A percentile compares a stretch with the other conserved stretches of the same genome.
phyloP scores from a whole-genome alignment of 1,284 basidiomycete species.

The Sanguinoderma infundibulare region DNA sequence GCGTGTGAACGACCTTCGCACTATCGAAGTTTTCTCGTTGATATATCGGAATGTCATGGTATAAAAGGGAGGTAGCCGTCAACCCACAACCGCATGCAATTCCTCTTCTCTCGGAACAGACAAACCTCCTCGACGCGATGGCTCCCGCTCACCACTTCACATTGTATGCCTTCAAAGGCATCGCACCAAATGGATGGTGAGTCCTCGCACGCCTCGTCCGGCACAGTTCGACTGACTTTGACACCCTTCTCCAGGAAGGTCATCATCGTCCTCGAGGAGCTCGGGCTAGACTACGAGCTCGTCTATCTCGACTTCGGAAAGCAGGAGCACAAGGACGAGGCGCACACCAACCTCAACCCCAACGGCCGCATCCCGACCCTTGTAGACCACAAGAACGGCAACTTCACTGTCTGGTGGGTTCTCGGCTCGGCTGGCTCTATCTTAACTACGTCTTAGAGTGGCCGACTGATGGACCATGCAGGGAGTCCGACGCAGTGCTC shows the following conservation, averaged over 20 bases:
- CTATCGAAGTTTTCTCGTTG: too few species aligned
- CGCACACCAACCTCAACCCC: conserved; percentile 34
- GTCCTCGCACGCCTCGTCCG: not conserved
- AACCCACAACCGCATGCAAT: not conserved
- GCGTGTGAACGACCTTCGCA: too few species aligned
- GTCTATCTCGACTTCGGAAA: conserved; percentile 33
- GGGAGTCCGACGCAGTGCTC: conserved; percentile 39
- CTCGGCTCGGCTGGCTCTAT: not conserved
- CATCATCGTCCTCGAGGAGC: conserved; percentile 33
- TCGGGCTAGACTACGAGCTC: conserved; percentile 36
- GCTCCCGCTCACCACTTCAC: not conserved
- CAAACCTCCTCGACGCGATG: not conserved
- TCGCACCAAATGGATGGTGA: conserved; percentile 1
- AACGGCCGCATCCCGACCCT: conserved; percentile 41
- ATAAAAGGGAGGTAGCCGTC: not conserved
- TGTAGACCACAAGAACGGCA: conserved; percentile 39
- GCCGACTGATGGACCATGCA: conserved; percentile 9
- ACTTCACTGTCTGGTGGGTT: conserved; percentile 29
- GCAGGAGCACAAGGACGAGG: conserved; percentile 33
- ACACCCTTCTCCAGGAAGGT: conserved; percentile 26
- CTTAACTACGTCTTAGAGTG: too few species aligned
- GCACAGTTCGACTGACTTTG: not conserved
- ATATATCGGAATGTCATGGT: too few species aligned
- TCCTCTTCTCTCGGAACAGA: not conserved
- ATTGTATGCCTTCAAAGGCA: not conserved